These are phyloP conservation scores for Trichosporon ovoides DNA, from an alignment of 1,284 basidiomycete species.

Conservation along the genomic window DNA sequence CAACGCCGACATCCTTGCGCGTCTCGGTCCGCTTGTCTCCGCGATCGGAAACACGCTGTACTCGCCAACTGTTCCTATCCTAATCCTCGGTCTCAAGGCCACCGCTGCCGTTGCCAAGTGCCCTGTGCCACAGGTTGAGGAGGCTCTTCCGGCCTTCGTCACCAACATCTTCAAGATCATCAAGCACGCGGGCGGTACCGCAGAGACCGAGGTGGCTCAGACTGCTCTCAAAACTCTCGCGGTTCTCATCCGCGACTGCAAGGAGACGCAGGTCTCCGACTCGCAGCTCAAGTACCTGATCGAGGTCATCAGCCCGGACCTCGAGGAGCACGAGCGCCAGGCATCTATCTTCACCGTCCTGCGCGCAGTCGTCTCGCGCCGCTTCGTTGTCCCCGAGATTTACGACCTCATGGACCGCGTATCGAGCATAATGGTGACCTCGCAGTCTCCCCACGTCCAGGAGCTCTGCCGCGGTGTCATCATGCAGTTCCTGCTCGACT, in stretches of 20 bases:
- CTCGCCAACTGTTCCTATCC: slow-evolving; percentile 70
- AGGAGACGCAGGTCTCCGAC: slow-evolving; percentile 74
- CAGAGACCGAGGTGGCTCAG: slow-evolving; percentile 83
- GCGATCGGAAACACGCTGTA: slow-evolving; percentile 91
- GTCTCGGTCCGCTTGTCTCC: slow-evolving; percentile 79
- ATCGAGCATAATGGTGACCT: slow-evolving; percentile 90
- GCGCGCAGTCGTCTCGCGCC: slow-evolving; percentile 83
- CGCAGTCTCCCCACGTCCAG: slow-evolving; percentile 82
- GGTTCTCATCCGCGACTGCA: slow-evolving; percentile 76
- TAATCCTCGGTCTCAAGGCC: slow-evolving; percentile 75
- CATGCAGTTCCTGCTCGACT: slow-evolving; percentile 93
- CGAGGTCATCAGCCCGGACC: slow-evolving; percentile 76
- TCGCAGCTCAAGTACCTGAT: slow-evolving; percentile 82
- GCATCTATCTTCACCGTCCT: slow-evolving; percentile 81
- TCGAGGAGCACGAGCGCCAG: slow-evolving; percentile 89
- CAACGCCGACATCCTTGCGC: slow-evolving; percentile 63
- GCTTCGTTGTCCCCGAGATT: slow-evolving; percentile 90
- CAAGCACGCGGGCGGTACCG: slow-evolving; percentile 72
- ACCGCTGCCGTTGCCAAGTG: slow-evolving; percentile 77
- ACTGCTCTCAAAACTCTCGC: slow-evolving; percentile 82
- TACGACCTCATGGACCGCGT: slow-evolving; percentile 97
- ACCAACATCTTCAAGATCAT: slow-evolving; percentile 82
- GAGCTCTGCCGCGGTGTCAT: slow-evolving; percentile 84
- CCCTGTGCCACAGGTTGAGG: slow-evolving; percentile 70
- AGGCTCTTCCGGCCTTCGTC: slow-evolving; percentile 78